phyloP scores from a whole-genome alignment of 1,284 basidiomycete species.

The Farysia itapuensis region DNA sequence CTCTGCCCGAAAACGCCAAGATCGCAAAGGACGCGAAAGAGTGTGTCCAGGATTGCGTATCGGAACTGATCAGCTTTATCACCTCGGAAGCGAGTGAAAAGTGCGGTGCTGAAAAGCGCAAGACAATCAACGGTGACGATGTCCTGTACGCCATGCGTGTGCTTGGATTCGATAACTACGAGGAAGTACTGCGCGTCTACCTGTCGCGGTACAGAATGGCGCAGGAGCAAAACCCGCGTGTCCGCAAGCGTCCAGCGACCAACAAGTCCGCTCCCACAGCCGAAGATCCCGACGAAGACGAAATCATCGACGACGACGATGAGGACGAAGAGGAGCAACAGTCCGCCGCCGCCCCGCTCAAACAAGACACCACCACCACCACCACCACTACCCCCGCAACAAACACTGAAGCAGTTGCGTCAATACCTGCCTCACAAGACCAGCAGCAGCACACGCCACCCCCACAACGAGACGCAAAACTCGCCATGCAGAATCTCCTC shows the following conservation, averaged over 20 bases:
- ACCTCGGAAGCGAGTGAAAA: slow-evolving; percentile 86
- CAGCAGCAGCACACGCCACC: too few species aligned
- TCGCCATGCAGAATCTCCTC: background rate
- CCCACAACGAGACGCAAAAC: too few species aligned
- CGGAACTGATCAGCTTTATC: slow-evolving; percentile 93
- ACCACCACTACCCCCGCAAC: too few species aligned
- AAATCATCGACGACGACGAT: background rate
- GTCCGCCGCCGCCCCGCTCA: too few species aligned
- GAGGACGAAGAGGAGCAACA: background rate
- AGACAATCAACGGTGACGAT: slow-evolving; percentile 82
- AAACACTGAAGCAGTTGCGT: too few species aligned
- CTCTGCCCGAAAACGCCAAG: slow-evolving; percentile 86
- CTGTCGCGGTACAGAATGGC: slow-evolving; percentile 67
- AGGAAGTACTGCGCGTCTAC: slow-evolving; percentile 83
- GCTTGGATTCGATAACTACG: slow-evolving; percentile 93
- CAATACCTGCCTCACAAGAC: too few species aligned
- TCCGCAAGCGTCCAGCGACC: slow-evolving; percentile 2
- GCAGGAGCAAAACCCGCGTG: slow-evolving; percentile 15
- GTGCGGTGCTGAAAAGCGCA: slow-evolving; percentile 80
- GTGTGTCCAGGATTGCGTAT: slow-evolving; percentile 92
- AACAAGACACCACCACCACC: too few species aligned
- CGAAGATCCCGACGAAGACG: background rate
- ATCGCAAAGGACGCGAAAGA: slow-evolving; percentile 96
- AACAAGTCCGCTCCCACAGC: background rate
- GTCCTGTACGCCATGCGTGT: slow-evolving; percentile 83